phyloP scores from a whole-genome alignment of 768 basidiomycete species.

The Suillus subluteus region DNA sequence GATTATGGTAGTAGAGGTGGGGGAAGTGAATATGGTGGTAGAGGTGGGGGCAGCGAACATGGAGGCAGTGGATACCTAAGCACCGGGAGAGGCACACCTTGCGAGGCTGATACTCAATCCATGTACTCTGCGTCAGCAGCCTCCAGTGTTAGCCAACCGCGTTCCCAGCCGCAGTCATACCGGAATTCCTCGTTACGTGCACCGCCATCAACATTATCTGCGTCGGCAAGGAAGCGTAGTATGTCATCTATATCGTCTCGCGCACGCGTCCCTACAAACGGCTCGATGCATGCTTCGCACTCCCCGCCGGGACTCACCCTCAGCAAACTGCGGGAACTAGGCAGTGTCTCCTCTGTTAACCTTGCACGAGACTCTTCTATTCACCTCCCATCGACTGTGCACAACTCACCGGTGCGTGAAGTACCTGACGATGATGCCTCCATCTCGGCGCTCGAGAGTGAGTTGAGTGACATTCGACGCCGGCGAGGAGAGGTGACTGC shows the following conservation, averaged over 20 bases:
- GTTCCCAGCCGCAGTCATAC: slow-evolving; percentile 44
- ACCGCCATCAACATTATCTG: slow-evolving; percentile 25
- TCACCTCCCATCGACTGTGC: slow-evolving; percentile 46
- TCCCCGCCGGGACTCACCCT: slow-evolving; percentile 34
- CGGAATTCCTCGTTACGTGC: slow-evolving; percentile 38
- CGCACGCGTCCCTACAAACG: slow-evolving; percentile 27
- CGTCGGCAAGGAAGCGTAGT: slow-evolving; percentile 58
- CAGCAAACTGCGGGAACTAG: slow-evolving; percentile 35
- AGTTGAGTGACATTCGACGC: slow-evolving; percentile 70
- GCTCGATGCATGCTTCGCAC: slow-evolving; percentile 35
- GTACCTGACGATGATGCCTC: slow-evolving; percentile 40
- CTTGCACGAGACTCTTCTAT: slow-evolving; percentile 47
- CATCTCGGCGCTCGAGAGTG: slow-evolving; percentile 47
- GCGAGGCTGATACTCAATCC: slow-evolving; percentile 55
- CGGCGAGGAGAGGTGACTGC: slow-evolving; percentile 70
- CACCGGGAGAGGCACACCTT: slow-evolving; percentile 35
- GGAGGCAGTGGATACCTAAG: slow-evolving; percentile 21
- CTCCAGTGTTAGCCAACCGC: slow-evolving; percentile 51
- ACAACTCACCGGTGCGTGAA: slow-evolving; percentile 31
- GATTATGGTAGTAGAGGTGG: slow-evolving; percentile 27
- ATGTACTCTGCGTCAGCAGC: slow-evolving; percentile 55
- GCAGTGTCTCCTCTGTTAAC: slow-evolving; percentile 51
- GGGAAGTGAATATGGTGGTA: slow-evolving; percentile 18
- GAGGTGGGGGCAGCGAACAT: slow-evolving; percentile 30
- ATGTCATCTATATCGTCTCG: slow-evolving; percentile 63